Conservation (phyloP, 371 early-diverging fungal genomes). For the Rhizopus stolonifer region DNA sequence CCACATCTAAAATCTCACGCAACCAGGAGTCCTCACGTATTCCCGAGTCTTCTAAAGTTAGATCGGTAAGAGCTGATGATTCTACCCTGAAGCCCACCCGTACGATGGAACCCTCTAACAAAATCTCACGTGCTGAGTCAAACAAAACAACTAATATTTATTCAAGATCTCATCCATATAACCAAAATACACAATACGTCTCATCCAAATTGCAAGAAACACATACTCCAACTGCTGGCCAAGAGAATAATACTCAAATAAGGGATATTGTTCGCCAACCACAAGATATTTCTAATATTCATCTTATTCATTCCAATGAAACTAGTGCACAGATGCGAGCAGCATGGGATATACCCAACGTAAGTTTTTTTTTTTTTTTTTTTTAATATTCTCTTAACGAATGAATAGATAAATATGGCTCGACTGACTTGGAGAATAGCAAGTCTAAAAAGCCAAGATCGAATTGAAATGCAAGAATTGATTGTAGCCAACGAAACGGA, state of each 20-base stretch:
- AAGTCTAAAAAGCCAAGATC: conserved; percentile 26
- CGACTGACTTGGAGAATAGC: conserved; percentile 36
- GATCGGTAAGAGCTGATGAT: too few species aligned
- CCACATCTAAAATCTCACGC: too few species aligned
- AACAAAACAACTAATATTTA: conserved; percentile 2
- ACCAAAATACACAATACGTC: neutral
- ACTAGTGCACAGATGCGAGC: conserved; percentile 21
- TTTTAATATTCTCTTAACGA: too few species aligned
- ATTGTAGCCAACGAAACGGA: conserved; percentile 29
- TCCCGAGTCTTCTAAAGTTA: too few species aligned
- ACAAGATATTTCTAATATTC: conserved; percentile 29
- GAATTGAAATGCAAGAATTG: conserved; percentile 26
- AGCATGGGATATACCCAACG: conserved; percentile 47
- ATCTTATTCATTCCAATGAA: conserved; percentile 33
- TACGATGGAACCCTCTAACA: too few species aligned
- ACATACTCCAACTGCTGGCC: neutral
- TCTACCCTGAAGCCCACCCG: too few species aligned
- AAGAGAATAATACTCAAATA: neutral
- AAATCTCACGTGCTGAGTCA: too few species aligned
- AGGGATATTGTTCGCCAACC: conserved; percentile 32
- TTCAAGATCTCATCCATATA: conserved; percentile 1
- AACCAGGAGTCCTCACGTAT: too few species aligned
- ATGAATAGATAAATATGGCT: conserved; percentile 29
- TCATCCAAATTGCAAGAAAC: neutral
- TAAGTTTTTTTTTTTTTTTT: conserved; percentile 11